Base-by-base conservation (phyloP, 2,329 filamentous ascomycete species). In the Cryphonectria nitschkei region DNA sequence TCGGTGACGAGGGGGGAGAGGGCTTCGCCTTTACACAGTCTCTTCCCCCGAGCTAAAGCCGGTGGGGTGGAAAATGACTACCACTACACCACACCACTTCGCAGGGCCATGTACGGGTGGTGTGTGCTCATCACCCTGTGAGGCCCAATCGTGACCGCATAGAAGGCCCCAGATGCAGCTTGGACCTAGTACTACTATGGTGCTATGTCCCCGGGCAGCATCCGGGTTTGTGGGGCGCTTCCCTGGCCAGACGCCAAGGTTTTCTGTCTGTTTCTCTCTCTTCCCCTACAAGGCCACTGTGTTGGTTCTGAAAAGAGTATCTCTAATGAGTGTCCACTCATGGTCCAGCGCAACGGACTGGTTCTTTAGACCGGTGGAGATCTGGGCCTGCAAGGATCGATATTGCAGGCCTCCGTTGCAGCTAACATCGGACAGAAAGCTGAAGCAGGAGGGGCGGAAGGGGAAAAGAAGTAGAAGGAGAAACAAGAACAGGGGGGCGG, bases 1-100 rank as follows among this genome's bases (percentile, higher is more conserved):
- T 32, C 11, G 54, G 54, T 32, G 52, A 29, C n/a, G 58, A 61
- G 32, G 34, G 58, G 22, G 7, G 58, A 61, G 32, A 8, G 9
- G 9, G 34, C 34, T 19, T 61, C 32, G 32, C 58, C 58, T 61
- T 11, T 61, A 61, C 58, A 22, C 32, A 22, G 32, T 61, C 58
- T 50, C 32, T 60, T 60, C 56, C 22, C 58, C 58, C 58, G 58
- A 39, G 58, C 58, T 39, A 61, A 32, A 19, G 14, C 54, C 54
- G 54, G 26, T 26, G 16, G 29, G 14, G 13, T 58, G 54, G 54
- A 14, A 50, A 50, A 50, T 50, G 14, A 26, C 37, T 39, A 39
- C 37, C 37, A 39, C 37, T 13, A 34, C 29, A 19, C 19, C 54
- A 32, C 26, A 58, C 54, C 54, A 58, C 54, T 32, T 58, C 29